These are phyloP conservation scores for Miscanthus lutarioriparius DNA, from an alignment of 176 grass and related monocot genomes.

Conservation along the genomic window DNA sequence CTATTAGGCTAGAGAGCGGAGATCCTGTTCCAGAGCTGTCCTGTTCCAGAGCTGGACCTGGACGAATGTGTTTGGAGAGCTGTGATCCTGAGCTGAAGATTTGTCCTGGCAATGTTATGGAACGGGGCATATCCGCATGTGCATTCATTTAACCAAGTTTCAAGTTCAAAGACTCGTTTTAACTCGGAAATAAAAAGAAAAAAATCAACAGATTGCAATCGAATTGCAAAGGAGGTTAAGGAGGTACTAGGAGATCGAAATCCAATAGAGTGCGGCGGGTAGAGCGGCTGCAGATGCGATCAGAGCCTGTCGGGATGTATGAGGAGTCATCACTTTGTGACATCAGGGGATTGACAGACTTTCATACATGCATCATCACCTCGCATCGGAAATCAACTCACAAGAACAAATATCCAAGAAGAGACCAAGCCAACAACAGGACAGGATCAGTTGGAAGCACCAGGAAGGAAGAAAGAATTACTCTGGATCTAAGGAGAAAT, in stretches of 20 bases:
- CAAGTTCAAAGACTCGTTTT: too few relatives aligned
- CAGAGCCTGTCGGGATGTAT: slow-evolving; percentile 82
- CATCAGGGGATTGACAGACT: slow-evolving; percentile 93
- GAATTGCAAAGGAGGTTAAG: too few relatives aligned
- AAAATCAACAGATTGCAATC: neutral
- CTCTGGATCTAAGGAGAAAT: too few relatives aligned
- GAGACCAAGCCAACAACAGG: neutral
- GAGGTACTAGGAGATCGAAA: neutral
- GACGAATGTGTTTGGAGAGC: too few relatives aligned
- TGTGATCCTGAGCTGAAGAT: too few relatives aligned
- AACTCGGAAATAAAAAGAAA: too few relatives aligned
- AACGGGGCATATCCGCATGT: too few relatives aligned
- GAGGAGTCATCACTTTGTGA: slow-evolving; percentile 56
- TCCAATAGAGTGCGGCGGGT: neutral
- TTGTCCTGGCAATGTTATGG: too few relatives aligned
- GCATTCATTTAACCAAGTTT: too few relatives aligned
- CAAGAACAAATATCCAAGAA: neutral
- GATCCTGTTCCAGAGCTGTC: too few relatives aligned
- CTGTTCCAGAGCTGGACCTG: too few relatives aligned
- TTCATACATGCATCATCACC: slow-evolving; percentile 69
- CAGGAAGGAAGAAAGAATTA: accelerated
- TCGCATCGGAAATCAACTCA: slow-evolving; percentile 11
- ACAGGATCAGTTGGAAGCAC: neutral
- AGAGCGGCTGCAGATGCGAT: slow-evolving; percentile 24
- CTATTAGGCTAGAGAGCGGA: too few relatives aligned